phyloP scores from a whole-genome alignment of 2,329 filamentous ascomycete species.

The Escovopsis sp. region DNA sequence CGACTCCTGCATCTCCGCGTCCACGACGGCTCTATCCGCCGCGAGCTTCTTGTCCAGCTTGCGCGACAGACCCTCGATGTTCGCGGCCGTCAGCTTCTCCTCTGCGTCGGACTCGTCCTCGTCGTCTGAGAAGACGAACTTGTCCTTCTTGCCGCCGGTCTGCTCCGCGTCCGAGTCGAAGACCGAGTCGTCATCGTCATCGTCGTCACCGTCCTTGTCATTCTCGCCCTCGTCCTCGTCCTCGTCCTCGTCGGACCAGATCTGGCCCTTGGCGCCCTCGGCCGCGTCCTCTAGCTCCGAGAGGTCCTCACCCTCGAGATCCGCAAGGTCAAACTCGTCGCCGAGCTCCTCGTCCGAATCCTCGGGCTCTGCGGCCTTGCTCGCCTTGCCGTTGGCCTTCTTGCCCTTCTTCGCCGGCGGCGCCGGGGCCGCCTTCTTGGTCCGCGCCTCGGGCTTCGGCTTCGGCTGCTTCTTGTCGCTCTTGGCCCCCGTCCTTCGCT shows the following conservation, averaged over 20 bases:
- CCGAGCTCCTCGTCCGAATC: constrained; percentile 31
- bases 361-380: constrained; percentile 12
- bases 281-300: constrained; percentile 1
- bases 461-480: constrained; percentile 13
- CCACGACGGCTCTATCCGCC: constrained; percentile 66
- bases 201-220: constrained; percentile 21
- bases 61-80: constrained; percentile 81
- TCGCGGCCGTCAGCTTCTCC: constrained; percentile 84
- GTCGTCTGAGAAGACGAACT: constrained; percentile 84
- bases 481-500: constrained; percentile 23
- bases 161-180: constrained; percentile 51
- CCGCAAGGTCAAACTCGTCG: constrained; percentile 29
- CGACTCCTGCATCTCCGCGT: constrained; percentile 72
- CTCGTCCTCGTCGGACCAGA: constrained; percentile 20
- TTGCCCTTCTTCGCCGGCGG: constrained; percentile 12
- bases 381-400: constrained; percentile 7
- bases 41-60: constrained; percentile 69
- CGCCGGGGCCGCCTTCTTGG: constrained; percentile 5
- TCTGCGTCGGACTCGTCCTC: constrained; percentile 79
- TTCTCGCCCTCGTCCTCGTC: constrained; percentile 12
- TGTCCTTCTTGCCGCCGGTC: constrained; percentile 27
- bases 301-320: constrained; percentile 28
- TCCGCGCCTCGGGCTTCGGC: constrained; percentile 12
- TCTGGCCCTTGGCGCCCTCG: constrained; percentile 1
- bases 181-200: constrained; percentile 37